Evolutionary conservation across 2,329 filamentous ascomycete species (phyloP), one percentile per base, ranked within the genome.

Genomic region (Fusarium temperatum): DNA sequence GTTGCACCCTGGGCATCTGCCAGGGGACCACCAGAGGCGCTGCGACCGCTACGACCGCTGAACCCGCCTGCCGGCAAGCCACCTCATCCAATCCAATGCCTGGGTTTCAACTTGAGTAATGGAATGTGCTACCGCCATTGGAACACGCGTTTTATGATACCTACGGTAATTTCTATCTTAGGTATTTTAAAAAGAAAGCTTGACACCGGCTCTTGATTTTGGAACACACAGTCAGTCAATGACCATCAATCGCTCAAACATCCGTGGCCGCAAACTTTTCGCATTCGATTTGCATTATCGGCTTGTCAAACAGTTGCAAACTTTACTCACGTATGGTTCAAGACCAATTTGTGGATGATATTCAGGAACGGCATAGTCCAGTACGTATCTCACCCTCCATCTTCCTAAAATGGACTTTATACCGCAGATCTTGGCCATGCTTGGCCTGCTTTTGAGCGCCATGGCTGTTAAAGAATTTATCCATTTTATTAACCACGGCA

Each of bases 31-130:
- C 66, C 69, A 57, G 65, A 72, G 75, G 60, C 75, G 72, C 72
- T 78, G 68, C 57, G 66, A 71, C 66, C 75, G 73, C 70, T 74
- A 72, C 67, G 55, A 67, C 68, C 73, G 72, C 73, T 73, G 72
- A 69, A 75, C 74, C 64, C 66, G 68, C 68, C 67, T 71, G 64
- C 65, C 72, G 68, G 54, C 76, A 77, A 75, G 75, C 75, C 76
- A 76, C 64, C 66, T 70, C 74, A 72, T 66, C 74, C 79, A 79
- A 79, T 67, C 73, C 79, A 79, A 78, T 80, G 63, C 69, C 47
- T 30, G 14, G 45, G 26, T 30, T 30, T 67, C 54, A 35, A 57
- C 41, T n/a, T 68, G 66, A 53, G 60, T 30, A 57, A 68, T 72
- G 78, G 78, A 80, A 81, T 81, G 75, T 58, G 55, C 54, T 73